Conservation (phyloP, 805 yeast genomes). For the Yarrowia keelungensis region DNA sequence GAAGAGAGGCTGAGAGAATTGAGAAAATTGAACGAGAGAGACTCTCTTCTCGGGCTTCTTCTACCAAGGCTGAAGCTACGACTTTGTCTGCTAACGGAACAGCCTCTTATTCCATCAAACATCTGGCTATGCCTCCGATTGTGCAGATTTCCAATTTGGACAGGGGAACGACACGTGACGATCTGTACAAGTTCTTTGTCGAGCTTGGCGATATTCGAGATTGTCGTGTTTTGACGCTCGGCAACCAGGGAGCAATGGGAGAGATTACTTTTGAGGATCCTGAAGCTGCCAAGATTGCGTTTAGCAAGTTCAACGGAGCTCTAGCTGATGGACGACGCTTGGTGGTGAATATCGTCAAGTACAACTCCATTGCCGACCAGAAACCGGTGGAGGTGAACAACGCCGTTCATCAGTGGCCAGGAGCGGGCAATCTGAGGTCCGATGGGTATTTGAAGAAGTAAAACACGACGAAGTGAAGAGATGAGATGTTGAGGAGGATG, state of each 20-base stretch:
- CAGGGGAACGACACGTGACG: conserved; percentile 48
- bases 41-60: too few relatives aligned
- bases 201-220: conserved; percentile 45
- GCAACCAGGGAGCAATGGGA: conserved; percentile 43
- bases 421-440: conserved; percentile 5
- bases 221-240: conserved; percentile 41
- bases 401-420: conserved; percentile 19
- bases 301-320: conserved; percentile 52
- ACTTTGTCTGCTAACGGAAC: neutral
- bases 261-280: conserved; percentile 48
- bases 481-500: neutral
- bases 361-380: conserved; percentile 40
- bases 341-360: conserved; percentile 48
- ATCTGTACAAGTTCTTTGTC: conserved; percentile 45
- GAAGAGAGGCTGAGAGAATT: neutral
- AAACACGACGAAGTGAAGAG: too few relatives aligned
- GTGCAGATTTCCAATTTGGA: conserved; percentile 48
- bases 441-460: conserved; percentile 4
- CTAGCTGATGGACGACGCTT: conserved; percentile 58
- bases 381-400: conserved; percentile 12
- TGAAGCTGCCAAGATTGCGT: conserved; percentile 48
- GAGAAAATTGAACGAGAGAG: neutral
- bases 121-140: conserved; percentile 45
- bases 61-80: neutral
- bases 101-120: conserved; percentile 35